Conservation (phyloP, 768 basidiomycete genomes). For the Sistotremastrum suecicum region DNA sequence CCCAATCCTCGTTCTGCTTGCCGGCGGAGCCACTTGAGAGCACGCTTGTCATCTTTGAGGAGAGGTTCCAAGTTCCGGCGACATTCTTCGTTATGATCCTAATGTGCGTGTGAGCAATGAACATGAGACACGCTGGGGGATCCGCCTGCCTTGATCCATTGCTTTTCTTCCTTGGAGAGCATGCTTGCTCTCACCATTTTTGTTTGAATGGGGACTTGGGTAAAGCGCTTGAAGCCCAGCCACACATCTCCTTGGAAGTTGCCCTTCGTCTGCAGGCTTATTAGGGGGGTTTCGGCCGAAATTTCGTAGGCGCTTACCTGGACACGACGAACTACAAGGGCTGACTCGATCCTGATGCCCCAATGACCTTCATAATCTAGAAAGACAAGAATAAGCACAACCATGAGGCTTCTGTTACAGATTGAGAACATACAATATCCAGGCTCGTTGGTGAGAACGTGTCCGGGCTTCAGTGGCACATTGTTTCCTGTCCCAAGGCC, state of each 20-base stretch:
- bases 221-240: constrained; percentile 86
- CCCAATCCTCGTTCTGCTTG: constrained; percentile 69
- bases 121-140: not conserved
- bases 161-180: constrained; percentile 73
- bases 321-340: constrained; percentile 58
- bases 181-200: constrained; percentile 75
- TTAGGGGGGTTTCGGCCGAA: constrained; percentile 4
- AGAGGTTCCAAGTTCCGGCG: constrained; percentile 46
- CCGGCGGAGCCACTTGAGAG: constrained; percentile 65
- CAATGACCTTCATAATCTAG: constrained; percentile 63
- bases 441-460: constrained; percentile 90
- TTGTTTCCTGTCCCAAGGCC: constrained; percentile 44
- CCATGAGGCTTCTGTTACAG: constrained; percentile 3
- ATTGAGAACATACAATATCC: constrained; percentile 58
- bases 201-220: constrained; percentile 88
- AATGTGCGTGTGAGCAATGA: not conserved
- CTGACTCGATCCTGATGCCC: constrained; percentile 90
- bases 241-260: constrained; percentile 63
- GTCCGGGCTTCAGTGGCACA: constrained; percentile 64
- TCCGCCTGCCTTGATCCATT: constrained; percentile 62
- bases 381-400: constrained; percentile 7
- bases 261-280: constrained; percentile 41
- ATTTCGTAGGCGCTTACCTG: constrained; percentile 20
- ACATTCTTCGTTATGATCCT: constrained; percentile 76
- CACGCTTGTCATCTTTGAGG: constrained; percentile 67